These are phyloP conservation scores for Vicia sativa DNA, from an alignment of 306 rosid species.

Conservation along the genomic window DNA sequence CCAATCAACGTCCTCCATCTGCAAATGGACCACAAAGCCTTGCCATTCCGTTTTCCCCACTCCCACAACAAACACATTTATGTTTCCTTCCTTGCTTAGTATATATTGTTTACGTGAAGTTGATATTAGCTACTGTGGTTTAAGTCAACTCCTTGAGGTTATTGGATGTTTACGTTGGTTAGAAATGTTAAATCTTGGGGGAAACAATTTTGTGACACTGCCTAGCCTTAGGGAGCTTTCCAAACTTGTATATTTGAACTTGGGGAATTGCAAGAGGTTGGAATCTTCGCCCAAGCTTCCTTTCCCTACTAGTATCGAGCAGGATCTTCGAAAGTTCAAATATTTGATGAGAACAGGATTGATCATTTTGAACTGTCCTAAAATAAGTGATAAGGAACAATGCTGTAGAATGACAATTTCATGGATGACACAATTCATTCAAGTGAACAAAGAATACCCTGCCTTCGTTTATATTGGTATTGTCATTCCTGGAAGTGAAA, in stretches of 20 bases:
- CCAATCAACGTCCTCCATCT: too few relatives aligned
- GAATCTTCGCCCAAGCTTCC: constrained; percentile 1
- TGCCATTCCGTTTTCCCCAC: too few relatives aligned
- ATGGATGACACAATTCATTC: neutral
- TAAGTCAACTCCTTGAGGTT: constrained; percentile 1
- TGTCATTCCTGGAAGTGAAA: neutral
- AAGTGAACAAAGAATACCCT: neutral
- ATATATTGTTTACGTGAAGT: too few relatives aligned
- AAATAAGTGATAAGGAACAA: neutral
- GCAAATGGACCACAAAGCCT: too few relatives aligned
- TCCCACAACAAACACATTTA: too few relatives aligned
- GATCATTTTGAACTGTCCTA: constrained; percentile 19
- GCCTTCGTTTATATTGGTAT: neutral
- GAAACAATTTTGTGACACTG: constrained; percentile 25
- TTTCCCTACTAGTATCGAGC: neutral
- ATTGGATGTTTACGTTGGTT: constrained; percentile 13
- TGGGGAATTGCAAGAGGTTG: constrained; percentile 5
- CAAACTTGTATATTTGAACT: neutral
- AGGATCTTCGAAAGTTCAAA: too few relatives aligned
- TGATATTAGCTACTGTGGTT: constrained; percentile 18
- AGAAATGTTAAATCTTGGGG: neutral
- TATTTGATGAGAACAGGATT: neutral
- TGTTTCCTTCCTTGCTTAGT: too few relatives aligned
- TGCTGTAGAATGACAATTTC: neutral
- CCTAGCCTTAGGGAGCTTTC: constrained; percentile 26